phyloP scores from a whole-genome alignment of 345 rosid genomes.

The Arabis hirsuta region DNA sequence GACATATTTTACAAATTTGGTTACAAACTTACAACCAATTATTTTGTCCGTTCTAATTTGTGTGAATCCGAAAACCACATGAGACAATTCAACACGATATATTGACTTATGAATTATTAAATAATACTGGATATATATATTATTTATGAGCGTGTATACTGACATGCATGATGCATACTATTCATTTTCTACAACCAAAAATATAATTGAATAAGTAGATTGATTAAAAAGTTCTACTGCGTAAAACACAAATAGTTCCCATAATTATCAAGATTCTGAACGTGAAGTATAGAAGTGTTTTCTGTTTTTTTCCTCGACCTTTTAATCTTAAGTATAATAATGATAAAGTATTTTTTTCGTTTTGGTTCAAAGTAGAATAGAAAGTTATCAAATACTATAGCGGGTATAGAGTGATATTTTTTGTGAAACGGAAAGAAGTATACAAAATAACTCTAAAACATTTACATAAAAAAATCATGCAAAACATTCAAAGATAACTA shows the following conservation, averaged over 20 bases:
- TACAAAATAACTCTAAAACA: background rate
- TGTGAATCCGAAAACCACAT: conserved; percentile 27
- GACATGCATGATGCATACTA: background rate
- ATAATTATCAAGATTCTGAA: too few relatives aligned
- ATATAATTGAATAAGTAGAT: too few relatives aligned
- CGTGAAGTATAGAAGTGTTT: background rate
- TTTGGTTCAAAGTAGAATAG: too few relatives aligned
- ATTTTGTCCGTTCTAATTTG: conserved; percentile 20
- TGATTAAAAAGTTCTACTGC: background rate
- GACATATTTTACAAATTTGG: background rate
- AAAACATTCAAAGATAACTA: too few relatives aligned
- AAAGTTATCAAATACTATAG: too few relatives aligned
- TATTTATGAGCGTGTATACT: background rate
- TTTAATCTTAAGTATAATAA: too few relatives aligned
- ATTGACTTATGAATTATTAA: conserved; percentile 17
- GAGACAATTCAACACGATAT: conserved; percentile 24
- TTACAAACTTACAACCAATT: conserved; percentile 20
- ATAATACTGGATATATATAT: background rate
- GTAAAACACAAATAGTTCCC: background rate
- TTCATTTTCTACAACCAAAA: conserved; percentile 18
- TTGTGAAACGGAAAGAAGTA: too few relatives aligned
- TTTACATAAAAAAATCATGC: too few relatives aligned
- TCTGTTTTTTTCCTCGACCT: too few relatives aligned
- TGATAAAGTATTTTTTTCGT: too few relatives aligned
- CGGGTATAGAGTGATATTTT: too few relatives aligned